Base-by-base conservation (phyloP, 306 rosid genomes). In the Cicer cuneatum region DNA sequence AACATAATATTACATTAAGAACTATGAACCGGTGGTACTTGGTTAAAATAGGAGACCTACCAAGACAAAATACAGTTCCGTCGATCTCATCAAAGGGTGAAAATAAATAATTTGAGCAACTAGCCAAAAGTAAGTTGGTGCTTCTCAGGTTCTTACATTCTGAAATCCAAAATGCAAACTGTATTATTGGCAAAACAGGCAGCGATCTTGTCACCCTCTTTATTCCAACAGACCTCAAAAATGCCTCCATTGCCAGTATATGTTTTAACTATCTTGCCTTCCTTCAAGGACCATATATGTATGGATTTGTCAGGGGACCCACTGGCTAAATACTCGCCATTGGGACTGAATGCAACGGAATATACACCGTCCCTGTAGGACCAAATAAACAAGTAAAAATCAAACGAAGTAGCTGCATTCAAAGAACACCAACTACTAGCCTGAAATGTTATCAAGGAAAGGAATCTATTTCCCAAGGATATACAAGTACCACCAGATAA, bases 191-290 rank as follows among this genome's bases (percentile, higher is more conserved):
- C 89, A 73, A 85, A 94, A 76, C 98, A 94, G 51, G 96, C 97
- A 33, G 98, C 97, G 11, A 94, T 86, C 71, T 90, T 90, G 82
- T 94, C 88, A 42, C 98, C 98, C 42, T 91, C 98, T 75, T 85
- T 94, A 73, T 81, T 91, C 98, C 97, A 94, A 86, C 94, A 85
- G 18, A 94, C 96, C 82, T 94, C 98, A 85, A 91, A 94, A 37
- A 94, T 88, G 76, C 97, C 97, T n/a, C 97, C 98, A 70, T 87
- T 89, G 35, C 98, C 98, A 0, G 84, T 64, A 66, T 85, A 94
- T 13, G 97, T 90, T 81, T 86, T 94, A 43, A 94, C 92, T 70
- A 94, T 87, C 84, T 90, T 94, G 63, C 93, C 90, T 40, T 91
- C 95, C 83, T 94, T 94, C 69, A 94, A 78, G 35, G 97, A 91